Base-by-base conservation (phyloP, 2,329 filamentous ascomycete genomes). In the Aspergillus brasiliensis region DNA sequence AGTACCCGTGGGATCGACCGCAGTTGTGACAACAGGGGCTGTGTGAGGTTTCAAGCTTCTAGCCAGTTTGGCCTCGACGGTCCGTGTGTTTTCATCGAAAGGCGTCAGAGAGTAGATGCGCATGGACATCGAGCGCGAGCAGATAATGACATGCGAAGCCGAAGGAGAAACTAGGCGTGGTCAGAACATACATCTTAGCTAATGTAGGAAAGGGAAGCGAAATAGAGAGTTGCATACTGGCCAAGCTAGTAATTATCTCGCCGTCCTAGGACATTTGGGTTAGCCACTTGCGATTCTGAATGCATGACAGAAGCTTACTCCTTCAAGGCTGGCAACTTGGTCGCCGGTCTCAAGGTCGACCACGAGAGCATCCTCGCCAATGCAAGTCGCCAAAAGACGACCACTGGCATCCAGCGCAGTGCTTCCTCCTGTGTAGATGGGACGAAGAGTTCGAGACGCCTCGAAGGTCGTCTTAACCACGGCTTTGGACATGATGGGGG, bases 111-210 rank as follows among this genome's bases (percentile, higher is more conserved):
- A 80, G 78, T 91, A 98, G 66, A 98, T 92, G 72, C 91, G 90
- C 92, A 98, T 96, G 6, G 92, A 93, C 57, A 97, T 83, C n/a
- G 94, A 98, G 67, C 94, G 88, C 17, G 95, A 99, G 80, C 93
- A 98, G 67, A 96, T 81, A 65, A 97, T 88, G 57, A 98, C 84
- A 76, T 97, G 92, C 25, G 91, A 92, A 8, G 88, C 92, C 62
- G 91, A 91, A 0, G 93, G 92, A 0, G 94, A 96, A 67, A 99
- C 90, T 92, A 64, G 3, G 27, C 25, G 7, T 8, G 25, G 38
- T 27, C 17, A 58, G 56, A 31, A 11, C 17, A 51, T 19, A 48
- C 56, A 46, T 25, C 31, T 37, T 47, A 23, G 28, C 51, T 17
- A 7, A 31, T 51, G 17, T 17, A 23, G 19, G 40, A 52, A 28